A percentile compares a stretch with the other conserved stretches of the same genome.
These are phyloP conservation scores for Dinochytrium kinnereticum DNA, from an alignment of 371 early-diverging fungal genomes.

Conservation along the genomic window DNA sequence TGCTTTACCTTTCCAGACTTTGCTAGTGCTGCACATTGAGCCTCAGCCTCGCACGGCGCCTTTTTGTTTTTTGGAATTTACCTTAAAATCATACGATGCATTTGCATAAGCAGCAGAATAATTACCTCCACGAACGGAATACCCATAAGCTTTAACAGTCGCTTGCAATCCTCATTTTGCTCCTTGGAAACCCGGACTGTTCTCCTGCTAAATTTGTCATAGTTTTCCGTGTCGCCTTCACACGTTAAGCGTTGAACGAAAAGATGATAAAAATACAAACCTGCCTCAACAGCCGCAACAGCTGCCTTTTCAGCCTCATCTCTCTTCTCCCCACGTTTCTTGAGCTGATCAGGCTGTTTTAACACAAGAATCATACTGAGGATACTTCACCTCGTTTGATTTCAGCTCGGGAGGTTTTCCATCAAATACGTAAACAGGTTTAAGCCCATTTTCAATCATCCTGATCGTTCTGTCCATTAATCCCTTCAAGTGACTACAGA, in stretches of 20 bases:
- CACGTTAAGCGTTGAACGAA: background rate
- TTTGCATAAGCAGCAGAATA: too few relatives aligned
- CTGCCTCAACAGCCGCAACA: slow-evolving; percentile 53
- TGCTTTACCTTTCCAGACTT: slow-evolving; percentile 79
- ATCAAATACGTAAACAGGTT: slow-evolving; percentile 99
- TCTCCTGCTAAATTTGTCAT: slow-evolving; percentile 90
- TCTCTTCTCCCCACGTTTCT: slow-evolving; percentile 85
- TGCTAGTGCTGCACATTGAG: slow-evolving; percentile 96
- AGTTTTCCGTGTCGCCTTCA: slow-evolving; percentile 75
- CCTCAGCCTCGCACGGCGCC: slow-evolving; percentile 99
- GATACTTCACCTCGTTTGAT: slow-evolving; percentile 78
- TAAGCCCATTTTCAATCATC: slow-evolving; percentile 98
- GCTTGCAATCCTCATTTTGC: slow-evolving; percentile 96
- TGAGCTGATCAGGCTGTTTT: slow-evolving; percentile 60
- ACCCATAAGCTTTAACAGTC: slow-evolving; percentile 93
- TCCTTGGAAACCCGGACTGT: slow-evolving; percentile 93
- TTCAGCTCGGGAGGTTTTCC: slow-evolving; percentile 98
- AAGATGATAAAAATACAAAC: slow-evolving; percentile 18
- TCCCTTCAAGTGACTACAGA: slow-evolving; percentile 93
- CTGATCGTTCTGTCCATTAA: slow-evolving; percentile 99
- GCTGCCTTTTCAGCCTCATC: slow-evolving; percentile 89
- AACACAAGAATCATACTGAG: background rate
- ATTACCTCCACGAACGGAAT: slow-evolving; percentile 92
- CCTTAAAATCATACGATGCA: background rate
- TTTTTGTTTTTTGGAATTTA: slow-evolving; percentile 27